Evolutionary conservation across 2,329 filamentous ascomycete genomes (phyloP), one percentile per base, ranked within the genome.

Genomic region (Zelopaecilomyces penicillatus): DNA sequence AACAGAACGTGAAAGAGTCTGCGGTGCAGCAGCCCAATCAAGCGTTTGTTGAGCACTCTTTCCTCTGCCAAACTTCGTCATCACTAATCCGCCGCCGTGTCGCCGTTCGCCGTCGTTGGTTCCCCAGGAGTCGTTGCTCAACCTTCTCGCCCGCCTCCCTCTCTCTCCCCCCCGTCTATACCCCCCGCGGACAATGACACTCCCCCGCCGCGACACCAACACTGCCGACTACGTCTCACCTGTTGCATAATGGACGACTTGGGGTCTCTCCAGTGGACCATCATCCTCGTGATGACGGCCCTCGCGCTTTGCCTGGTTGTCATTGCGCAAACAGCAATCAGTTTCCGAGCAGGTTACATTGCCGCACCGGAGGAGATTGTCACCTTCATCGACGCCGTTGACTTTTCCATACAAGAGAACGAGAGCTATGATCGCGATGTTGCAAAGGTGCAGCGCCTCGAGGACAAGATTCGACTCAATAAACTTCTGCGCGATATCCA

Each of bases 341-440:
- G 69, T 42, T 79, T 79, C 58, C 69, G 70, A 42, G 60, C 68
- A 47, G 79, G 77, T 12, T 83, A 80, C 61, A 56, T 72, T 37
- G 71, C 68, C 32, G 80, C 80, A 29, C 78, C 79, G 29, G 67
- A 65, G 50, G 78, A 83, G 60, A 69, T 82, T 44, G 63, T 63
- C 47, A 70, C 70, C 46, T 78, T 82, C 54, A 61, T 81, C 55
- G 78, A 82, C 56, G 70, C 74, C 11, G 70, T 79, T 54, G 78
- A 82, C 58, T 78, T 72, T 54, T 85, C 77, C 34, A 68, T 80
- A 40, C 67, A 74, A 52, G 80, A 83, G 59, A 82, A 82, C 55
- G 79, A 82, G 61, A 76, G 70, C 55, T 82, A 82, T 57, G 76
- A 82, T 59, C 67, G 70, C 53, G 77, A 83, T 54, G 69, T 82